Evolutionary conservation across 1,139 yeast species (phyloP), one percentile per base, ranked within the genome.

Genomic region (Suhomyces bokatorum): DNA sequence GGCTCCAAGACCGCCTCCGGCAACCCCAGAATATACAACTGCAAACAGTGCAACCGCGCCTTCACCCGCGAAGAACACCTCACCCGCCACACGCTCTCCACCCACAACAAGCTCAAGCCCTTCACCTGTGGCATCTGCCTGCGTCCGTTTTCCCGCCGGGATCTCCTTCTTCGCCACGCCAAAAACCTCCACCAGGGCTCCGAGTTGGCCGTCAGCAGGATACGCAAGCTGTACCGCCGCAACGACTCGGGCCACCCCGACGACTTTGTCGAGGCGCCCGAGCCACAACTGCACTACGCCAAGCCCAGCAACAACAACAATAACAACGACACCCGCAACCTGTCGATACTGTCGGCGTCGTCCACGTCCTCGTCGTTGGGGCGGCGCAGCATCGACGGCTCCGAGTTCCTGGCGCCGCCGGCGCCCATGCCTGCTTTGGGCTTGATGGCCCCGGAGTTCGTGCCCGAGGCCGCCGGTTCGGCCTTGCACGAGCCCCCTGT

Each of bases 21-120:
- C 2, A 73, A 74, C 52, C 69, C 78, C 16, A 59, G 79, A 39
- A 63, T 74, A 29, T 73, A 60, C 54, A 70, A 70, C 48, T 74
- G 79, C 55, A 59, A 62, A 34, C 69, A 70, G 44, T 74, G 79
- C 53, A 62, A 68, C 43, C 61, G 77, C 35, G 78, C 79, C 4
- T 74, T 74, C 55, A 74, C 78, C 17, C 58, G 79, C 48, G 78
- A 74, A 54, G 79, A 74, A 52, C 79, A 74, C 50, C 59, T 74
- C 40, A 70, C 77, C 15, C 59, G 79, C 46, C 79, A 74, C 50
- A 66, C 73, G 14, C 58, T 71, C 37, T 67, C 69, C 43, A 74
- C 79, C 11, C 79, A 74, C 51, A 73, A 74, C 56, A 73, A 73
- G 48, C 60, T 73, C 44, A 74, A 73, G 52, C 79, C 79, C 3